Percentiles rank a stretch among this genome's conserved stretches.
Evolutionary conservation across 768 basidiomycete genomes (phyloP).

Genomic region (Naganishia randhawae): DNA sequence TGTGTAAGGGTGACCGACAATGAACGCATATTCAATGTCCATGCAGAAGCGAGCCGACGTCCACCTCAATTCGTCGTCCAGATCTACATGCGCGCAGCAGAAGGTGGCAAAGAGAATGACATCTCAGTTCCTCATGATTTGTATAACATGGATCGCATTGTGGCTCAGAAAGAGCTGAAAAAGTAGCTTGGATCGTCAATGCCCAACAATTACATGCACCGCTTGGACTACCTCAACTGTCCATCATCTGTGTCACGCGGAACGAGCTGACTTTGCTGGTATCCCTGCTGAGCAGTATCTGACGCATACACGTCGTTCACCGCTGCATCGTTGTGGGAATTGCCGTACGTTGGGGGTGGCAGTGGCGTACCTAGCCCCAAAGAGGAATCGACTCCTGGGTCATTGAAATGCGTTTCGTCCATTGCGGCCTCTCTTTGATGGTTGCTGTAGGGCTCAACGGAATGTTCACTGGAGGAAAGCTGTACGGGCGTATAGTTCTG

Average conservation of each 20-base stretch:
- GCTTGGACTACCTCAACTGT: constrained; percentile 16
- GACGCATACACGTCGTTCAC: constrained; percentile 5
- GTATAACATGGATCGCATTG: too few species aligned
- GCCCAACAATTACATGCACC: neutral
- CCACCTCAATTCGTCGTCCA: too few species aligned
- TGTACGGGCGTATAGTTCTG: constrained; percentile 6
- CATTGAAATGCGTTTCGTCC: neutral
- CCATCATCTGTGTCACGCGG: constrained; percentile 7
- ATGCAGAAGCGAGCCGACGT: too few species aligned
- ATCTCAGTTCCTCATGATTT: too few species aligned
- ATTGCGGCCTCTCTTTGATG: neutral
- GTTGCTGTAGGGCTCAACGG: neutral
- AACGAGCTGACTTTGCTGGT: neutral
- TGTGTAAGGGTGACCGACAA: too few species aligned
- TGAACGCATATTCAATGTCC: too few species aligned
- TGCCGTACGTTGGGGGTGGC: constrained; percentile 22
- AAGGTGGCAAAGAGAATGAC: too few species aligned
- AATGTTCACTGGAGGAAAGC: neutral
- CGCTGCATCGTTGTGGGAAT: constrained; percentile 5
- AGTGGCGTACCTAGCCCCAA: constrained; percentile 4
- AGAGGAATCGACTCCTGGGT: constrained; percentile 1
- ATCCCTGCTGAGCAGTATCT: constrained; percentile 1
- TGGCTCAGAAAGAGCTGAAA: too few species aligned
- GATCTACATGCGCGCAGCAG: too few species aligned
- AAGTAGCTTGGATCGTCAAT: neutral